Conservation (phyloP, 192 early-diverging fungal genomes). For the Podochytrium sp. region DNA sequence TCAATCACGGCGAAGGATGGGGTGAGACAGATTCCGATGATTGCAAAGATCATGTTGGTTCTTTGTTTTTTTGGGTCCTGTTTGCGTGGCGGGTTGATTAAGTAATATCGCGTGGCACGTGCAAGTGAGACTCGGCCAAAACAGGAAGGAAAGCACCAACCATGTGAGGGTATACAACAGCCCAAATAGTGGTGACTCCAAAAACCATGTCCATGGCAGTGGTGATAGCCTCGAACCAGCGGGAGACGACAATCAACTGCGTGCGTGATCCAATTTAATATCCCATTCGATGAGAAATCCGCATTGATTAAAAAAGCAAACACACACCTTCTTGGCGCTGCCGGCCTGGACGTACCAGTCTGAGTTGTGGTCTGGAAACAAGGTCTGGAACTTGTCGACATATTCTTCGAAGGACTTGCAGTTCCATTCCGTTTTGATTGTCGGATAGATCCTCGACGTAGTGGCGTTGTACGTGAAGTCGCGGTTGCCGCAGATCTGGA, state of each 20-base stretch:
- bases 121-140: not conserved
- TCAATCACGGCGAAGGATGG: not conserved
- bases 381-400: not conserved
- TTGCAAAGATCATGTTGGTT: not conserved
- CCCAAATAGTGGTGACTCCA: conserved; percentile 8
- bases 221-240: conserved; percentile 11
- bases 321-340: not conserved
- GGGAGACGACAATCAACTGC: not conserved
- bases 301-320: not conserved
- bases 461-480: conserved; percentile 8
- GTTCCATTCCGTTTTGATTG: not conserved
- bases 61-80: not conserved
- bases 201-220: conserved; percentile 12
- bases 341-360: conserved; percentile 6
- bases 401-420: conserved; percentile 2
- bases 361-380: not conserved
- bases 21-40: not conserved
- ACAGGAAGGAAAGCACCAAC: not conserved
- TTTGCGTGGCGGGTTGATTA: too few species aligned
- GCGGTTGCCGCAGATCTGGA: conserved; percentile 16
- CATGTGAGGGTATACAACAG: not conserved
- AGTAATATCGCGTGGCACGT: not conserved
- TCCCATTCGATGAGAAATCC: not conserved
- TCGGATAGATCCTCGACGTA: not conserved
- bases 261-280: too few species aligned